phyloP scores from a whole-genome alignment of 495 filamentous ascomycete species.

The Penicillium diatomitis region DNA sequence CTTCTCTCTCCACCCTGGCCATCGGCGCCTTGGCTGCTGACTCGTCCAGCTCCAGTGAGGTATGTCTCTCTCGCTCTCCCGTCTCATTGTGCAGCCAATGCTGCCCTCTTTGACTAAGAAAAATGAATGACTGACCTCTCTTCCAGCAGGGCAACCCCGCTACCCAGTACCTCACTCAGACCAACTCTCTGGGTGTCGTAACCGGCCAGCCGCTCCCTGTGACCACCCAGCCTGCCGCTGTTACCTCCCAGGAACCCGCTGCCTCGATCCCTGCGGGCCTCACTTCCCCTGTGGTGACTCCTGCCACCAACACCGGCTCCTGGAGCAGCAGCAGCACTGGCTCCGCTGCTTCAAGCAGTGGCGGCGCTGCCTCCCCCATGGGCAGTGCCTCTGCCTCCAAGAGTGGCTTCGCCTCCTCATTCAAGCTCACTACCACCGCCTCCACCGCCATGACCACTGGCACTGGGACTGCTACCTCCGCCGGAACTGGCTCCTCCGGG shows the following conservation, averaged over 20 bases:
- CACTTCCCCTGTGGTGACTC: constrained; percentile 14
- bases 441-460: constrained; percentile 6
- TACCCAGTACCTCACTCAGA: constrained; percentile 38
- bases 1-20: constrained; percentile 34
- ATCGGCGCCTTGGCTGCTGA: constrained; percentile 12
- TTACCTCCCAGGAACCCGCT: constrained; percentile 33
- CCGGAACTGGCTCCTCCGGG: constrained; percentile 4
- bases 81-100: too few relatives aligned
- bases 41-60: constrained; percentile 3
- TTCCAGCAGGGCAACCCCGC: constrained; percentile 27
- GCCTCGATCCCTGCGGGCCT: constrained; percentile 44
- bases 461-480: constrained; percentile 14
- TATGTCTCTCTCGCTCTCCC: constrained; percentile 6
- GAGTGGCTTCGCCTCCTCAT: constrained; percentile 6
- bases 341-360: too few relatives aligned
- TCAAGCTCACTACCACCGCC: constrained; percentile 1
- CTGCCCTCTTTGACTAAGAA: too few relatives aligned
- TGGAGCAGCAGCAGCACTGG: constrained; percentile 7
- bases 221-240: constrained; percentile 34
- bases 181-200: constrained; percentile 48
- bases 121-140: neutral
- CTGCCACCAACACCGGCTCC: neutral
- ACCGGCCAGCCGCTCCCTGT: constrained; percentile 40
- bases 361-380: too few relatives aligned
- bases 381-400: neutral